Evolutionary conservation across 1,284 basidiomycete species (phyloP).

Genomic region (Ceratobasidium sp.): DNA sequence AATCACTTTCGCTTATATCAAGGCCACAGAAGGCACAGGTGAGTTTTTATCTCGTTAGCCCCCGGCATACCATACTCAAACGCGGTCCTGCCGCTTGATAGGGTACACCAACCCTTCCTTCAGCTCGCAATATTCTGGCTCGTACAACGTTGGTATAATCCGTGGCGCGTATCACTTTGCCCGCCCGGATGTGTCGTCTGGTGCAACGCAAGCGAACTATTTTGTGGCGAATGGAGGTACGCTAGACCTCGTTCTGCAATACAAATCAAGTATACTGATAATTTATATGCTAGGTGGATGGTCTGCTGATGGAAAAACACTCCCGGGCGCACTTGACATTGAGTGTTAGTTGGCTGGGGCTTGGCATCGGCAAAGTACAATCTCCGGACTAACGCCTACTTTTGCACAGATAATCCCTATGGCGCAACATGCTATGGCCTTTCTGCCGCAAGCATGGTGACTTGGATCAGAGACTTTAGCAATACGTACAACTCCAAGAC

Average conservation of each 20-base stretch:
- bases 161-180: constrained; percentile 72
- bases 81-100: constrained; percentile 32
- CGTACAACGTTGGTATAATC: constrained; percentile 66
- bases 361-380: constrained; percentile 54
- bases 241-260: constrained; percentile 49
- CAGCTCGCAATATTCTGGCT: constrained; percentile 63
- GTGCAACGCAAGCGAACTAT: constrained; percentile 67
- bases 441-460: constrained; percentile 64
- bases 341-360: constrained; percentile 58
- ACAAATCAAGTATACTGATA: constrained; percentile 52
- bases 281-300: constrained; percentile 66
- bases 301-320: constrained; percentile 67
- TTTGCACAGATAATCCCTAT: constrained; percentile 43
- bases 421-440: constrained; percentile 64
- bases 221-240: constrained; percentile 70
- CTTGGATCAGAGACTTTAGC: constrained; percentile 71
- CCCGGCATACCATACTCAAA: neutral
- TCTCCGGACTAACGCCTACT: neutral
- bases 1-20: constrained; percentile 71
- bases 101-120: constrained; percentile 58
- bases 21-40: constrained; percentile 75
- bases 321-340: constrained; percentile 71
- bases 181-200: constrained; percentile 61
- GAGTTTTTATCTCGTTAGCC: constrained; percentile 43
- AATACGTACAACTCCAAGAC: constrained; percentile 66